Conservation (phyloP, 2,329 filamentous ascomycete species). For the Fusarium sp. region DNA sequence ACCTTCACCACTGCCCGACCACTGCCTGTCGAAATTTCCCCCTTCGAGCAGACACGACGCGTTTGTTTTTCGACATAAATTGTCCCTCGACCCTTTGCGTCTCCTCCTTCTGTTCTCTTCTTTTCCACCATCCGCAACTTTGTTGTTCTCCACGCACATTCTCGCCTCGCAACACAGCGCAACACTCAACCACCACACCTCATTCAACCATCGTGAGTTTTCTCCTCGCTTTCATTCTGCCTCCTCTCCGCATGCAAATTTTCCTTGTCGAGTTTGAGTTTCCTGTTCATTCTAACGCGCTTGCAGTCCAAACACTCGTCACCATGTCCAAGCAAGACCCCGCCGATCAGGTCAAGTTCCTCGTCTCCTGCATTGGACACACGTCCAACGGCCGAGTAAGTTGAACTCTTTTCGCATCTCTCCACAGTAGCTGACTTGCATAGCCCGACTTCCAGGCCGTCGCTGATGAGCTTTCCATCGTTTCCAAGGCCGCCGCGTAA, state of each 20-base stretch:
- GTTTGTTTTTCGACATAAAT: not conserved
- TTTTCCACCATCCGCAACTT: slow-evolving; percentile 1
- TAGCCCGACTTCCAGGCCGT: slow-evolving; percentile 76
- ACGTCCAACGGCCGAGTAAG: slow-evolving; percentile 70
- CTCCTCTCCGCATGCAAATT: not conserved
- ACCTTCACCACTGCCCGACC: not conserved
- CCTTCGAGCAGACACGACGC: not conserved
- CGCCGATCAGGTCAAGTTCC: slow-evolving; percentile 71
- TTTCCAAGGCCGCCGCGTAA: slow-evolving; percentile 77
- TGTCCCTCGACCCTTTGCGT: not conserved
- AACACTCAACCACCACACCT: slow-evolving; percentile 7
- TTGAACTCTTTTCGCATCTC: not conserved
- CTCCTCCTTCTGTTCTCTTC: not conserved
- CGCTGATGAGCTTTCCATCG: slow-evolving; percentile 71
- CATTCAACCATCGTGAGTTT: slow-evolving; percentile 7
- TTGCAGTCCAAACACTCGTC: slow-evolving; percentile 34
- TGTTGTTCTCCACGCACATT: not conserved
- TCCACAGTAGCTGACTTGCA: not conserved
- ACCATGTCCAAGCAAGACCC: slow-evolving; percentile 65
- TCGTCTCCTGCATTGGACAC: slow-evolving; percentile 74
- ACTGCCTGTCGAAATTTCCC: not conserved
- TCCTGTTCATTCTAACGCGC: not conserved
- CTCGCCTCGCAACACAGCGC: not conserved
- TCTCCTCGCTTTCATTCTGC: not conserved
- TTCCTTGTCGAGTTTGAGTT: not conserved